Evolutionary conservation across 345 rosid genomes (phyloP).

Genomic region (Brassica carinata): DNA sequence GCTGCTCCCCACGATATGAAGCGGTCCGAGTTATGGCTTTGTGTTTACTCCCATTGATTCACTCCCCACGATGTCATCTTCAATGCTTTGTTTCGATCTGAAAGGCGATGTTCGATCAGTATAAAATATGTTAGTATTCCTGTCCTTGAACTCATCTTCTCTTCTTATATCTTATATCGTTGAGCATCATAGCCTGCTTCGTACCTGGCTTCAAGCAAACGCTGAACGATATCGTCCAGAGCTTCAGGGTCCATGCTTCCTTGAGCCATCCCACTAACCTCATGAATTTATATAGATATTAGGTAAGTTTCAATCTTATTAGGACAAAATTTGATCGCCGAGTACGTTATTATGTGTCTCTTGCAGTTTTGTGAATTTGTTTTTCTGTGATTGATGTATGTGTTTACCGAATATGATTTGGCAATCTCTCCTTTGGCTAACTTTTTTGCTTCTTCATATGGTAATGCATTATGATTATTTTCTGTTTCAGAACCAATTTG

Average conservation of each 20-base stretch:
- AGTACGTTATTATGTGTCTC: not conserved
- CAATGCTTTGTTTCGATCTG: too few species aligned
- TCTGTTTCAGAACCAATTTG: too few species aligned
- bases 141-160: too few species aligned
- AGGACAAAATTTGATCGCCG: slow-evolving; percentile 17
- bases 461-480: too few species aligned
- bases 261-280: slow-evolving; percentile 24
- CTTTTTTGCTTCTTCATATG: not conserved
- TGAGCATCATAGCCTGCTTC: slow-evolving; percentile 68
- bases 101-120: too few species aligned
- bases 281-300: not conserved
- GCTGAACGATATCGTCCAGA: slow-evolving; percentile 35
- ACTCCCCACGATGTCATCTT: too few species aligned
- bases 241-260: slow-evolving; percentile 35
- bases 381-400: slow-evolving; percentile 2
- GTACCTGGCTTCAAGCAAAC: slow-evolving; percentile 38
- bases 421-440: not conserved
- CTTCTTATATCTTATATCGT: slow-evolving; percentile 32
- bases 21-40: too few species aligned
- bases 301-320: slow-evolving; percentile 22
- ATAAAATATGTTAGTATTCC: too few species aligned
- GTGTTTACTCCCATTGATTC: too few species aligned
- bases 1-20: too few species aligned
- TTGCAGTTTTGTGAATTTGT: not conserved
- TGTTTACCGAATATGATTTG: slow-evolving; percentile 22